Evolutionary conservation across 2,329 filamentous ascomycete species (phyloP), one percentile per base, ranked within the genome.

Genomic region (Ascochyta clinopodiicola): DNA sequence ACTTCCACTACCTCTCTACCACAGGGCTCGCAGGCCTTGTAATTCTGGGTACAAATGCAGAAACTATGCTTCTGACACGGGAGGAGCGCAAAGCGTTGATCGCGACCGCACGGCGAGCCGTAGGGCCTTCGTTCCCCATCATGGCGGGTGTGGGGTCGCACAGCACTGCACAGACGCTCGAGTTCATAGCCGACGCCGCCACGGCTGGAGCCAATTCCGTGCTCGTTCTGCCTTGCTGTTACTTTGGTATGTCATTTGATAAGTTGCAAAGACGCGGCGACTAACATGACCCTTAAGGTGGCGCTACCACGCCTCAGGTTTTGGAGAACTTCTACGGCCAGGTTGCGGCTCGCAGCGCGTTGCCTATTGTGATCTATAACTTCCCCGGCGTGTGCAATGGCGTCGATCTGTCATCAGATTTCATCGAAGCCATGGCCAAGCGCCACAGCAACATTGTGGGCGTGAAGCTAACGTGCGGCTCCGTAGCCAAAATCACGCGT

Each of bases 351-450:
- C 79, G 79, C 1, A 85, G 81, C 22, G 81, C 84, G 0, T 69
- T 90, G 2, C 87, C 87, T 0, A 77, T 90, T n/a, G 72, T 90
- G 42, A 85, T 90, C 57, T 90, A 90, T 78, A 90, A 90, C 74
- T 90, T 86, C 77, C 88, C 87, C 5, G 84, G 80, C 6, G 87
- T 88, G 5, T 85, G 82, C 22, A 82, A 86, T 25, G 87, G 88
- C 5, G 78, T 90, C 15, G 87, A 90, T 67, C 78, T 90, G 44
- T 84, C 85, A 68, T 88, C 85, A 0, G 87, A 89, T 60, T 81
- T 84, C 66, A 85, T 90, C 63, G 76, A 81, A 13, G 74, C 78
- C 1, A 78, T 89, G 19, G 81, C 82, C 8, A 72, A 79, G 56
- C 63, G 63, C 17, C 83, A 87, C 68, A 74, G 79, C 51, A 89